Evolutionary conservation across 306 rosid genomes (phyloP).

Genomic region (Sophora flavescens): DNA sequence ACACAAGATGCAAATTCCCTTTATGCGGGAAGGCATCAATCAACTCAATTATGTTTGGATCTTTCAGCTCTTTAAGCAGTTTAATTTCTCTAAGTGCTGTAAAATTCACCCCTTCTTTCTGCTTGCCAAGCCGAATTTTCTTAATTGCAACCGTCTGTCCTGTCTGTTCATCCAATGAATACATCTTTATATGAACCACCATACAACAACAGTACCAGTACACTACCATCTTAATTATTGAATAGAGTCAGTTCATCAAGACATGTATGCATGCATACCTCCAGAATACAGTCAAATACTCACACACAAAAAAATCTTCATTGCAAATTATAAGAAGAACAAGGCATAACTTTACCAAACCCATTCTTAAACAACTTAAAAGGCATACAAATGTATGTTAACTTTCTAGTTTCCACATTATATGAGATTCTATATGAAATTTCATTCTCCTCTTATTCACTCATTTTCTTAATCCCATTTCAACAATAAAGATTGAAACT

Average conservation of each 20-base stretch:
- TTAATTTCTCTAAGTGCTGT: slow-evolving; percentile 95
- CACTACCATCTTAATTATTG: slow-evolving; percentile 14
- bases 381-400: background rate
- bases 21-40: slow-evolving; percentile 93
- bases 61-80: slow-evolving; percentile 85
- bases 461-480: slow-evolving; percentile 1
- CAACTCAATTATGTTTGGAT: slow-evolving; percentile 86
- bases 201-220: background rate
- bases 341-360: slow-evolving; percentile 1
- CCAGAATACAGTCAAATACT: slow-evolving; percentile 35
- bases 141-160: slow-evolving; percentile 94
- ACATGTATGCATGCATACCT: slow-evolving; percentile 7
- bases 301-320: background rate
- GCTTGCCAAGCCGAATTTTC: slow-evolving; percentile 95
- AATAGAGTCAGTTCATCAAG: slow-evolving; percentile 32
- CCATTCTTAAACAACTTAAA: background rate
- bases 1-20: slow-evolving; percentile 94
- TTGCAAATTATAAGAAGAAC: slow-evolving; percentile 36
- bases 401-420: slow-evolving; percentile 2
- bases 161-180: slow-evolving; percentile 67
- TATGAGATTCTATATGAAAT: slow-evolving; percentile 9
- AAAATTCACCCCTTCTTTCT: slow-evolving; percentile 94
- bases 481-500: slow-evolving; percentile 13
- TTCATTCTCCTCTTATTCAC: slow-evolving; percentile 8
- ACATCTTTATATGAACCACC: slow-evolving; percentile 40